Base-by-base conservation (phyloP, 306 rosid species). In the Calophaca sinica region DNA sequence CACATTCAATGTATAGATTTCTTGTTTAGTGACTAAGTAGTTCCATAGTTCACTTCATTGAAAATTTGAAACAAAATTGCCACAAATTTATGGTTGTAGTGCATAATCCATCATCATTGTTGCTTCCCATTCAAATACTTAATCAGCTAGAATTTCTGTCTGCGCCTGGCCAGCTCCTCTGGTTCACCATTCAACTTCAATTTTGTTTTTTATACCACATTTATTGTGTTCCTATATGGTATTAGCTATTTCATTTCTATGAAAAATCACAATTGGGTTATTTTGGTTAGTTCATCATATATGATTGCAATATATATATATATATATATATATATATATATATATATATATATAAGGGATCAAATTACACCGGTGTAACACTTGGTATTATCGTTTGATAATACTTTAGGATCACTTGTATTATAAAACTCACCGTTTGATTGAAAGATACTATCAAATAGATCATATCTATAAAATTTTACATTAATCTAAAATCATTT, bases 61-160 rank as follows among this genome's bases (percentile, higher is more conserved):
- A 15, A 55, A 72, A 9, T 41, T 72, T 59, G 20, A 61, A 63
- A 67, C 68, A 64, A 38, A 81, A 57, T 58, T 66, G 66, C 63
- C 70, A 5, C 10, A 60, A 57, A 26, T 53, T 7, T 81, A 44
- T 64, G 73, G 70, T 63, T 81, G 75, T 53, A 70, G 60, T 78
- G 60, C 66, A 28, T 45, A 44, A 70, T 81, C 73, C 67, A 63
- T 45, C 78, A 78, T 81, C 81, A 84, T 81, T 74, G 72, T 78
- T 81, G 60, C 65, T 84, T 77, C 9, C 76, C 75, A 49, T 81
- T 69, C 33, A 31, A 64, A 73, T 39, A 46, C 70, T 73, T 62
- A 69, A 62, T 73, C 77, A 48, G 6, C 53, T 54, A 57, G 69
- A 81, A 81, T 62, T 62, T 63, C 26, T 81, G 78, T 84, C 58